Evolutionary conservation across 2,329 filamentous ascomycete genomes (phyloP), one percentile per base, ranked within the genome.

Genomic region (Aspergillus calidoustus): DNA sequence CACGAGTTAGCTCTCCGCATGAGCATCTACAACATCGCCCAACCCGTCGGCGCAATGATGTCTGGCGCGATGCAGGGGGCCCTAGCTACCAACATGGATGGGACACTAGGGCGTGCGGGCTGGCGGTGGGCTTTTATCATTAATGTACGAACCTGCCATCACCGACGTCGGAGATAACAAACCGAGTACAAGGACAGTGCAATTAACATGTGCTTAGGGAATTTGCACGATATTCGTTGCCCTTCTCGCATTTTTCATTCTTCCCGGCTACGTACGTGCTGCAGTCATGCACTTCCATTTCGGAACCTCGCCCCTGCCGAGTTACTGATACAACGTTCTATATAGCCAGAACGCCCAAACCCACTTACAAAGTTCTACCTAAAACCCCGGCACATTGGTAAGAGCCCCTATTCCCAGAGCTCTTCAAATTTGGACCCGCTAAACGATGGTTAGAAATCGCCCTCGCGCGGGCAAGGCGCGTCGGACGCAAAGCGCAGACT

Each of bases 41-140:
- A 61, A 19, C 59, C 59, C 2, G 54, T 57, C 4, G 59, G 59
- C 1, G 59, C 54, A 4, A 61, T 61, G 59, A 41, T 61, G 17
- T 60, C 58, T 5, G 58, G 58, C 1, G 58, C 58, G 7, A 55
- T 60, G 46, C 59, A 61, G 25, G 59, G 59, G 2, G 59, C 59
- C n/a, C 54, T 61, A 3, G 46, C 59, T 3, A 61, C 59, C 1
- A 61, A 57, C 7, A 38, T 61, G 41, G 25, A 61, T 11, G 59
- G 59, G 3, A 31, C 49, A 7, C 22, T 57, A 31, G 59, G 59
- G 9, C 48, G 59, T 13, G 56, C 48, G 13, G 59, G 59, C 6
- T 61, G 59, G 59, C 54, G 54, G 41, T 61, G 59, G 59, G 59
- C 59, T 1, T 61, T 61, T 23, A 46, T 61, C 1, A 61, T 61